A percentile compares a stretch with the other conserved stretches of the same genome.
These are phyloP conservation scores for Papilionanthe hybrid DNA, from an alignment of 116 monocot species.

Conservation along the genomic window DNA sequence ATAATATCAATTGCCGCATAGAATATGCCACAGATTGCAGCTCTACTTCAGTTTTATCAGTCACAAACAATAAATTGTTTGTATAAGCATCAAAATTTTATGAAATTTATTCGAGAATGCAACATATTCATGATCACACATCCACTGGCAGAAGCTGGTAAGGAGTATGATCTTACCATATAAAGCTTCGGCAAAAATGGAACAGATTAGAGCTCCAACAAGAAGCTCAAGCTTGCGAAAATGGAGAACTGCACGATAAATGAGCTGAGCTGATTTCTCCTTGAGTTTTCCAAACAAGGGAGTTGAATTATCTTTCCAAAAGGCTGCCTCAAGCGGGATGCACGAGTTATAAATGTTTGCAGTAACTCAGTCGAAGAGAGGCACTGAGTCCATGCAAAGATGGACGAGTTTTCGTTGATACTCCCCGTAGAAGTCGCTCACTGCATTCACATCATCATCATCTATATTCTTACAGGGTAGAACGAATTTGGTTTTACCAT, in stretches of 20 bases:
- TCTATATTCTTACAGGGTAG: slow-evolving; percentile 60
- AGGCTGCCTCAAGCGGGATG: neutral
- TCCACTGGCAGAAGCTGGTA: too few species aligned
- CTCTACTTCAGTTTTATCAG: too few species aligned
- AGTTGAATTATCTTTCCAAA: neutral
- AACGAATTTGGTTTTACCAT: slow-evolving; percentile 24
- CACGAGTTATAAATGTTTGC: neutral
- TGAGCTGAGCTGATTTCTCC: neutral
- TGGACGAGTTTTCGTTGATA: slow-evolving; percentile 92
- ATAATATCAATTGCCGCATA: too few species aligned
- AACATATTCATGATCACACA: too few species aligned
- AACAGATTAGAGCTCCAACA: neutral
- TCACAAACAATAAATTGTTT: too few species aligned
- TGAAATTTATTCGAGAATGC: too few species aligned
- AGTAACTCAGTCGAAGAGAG: slow-evolving; percentile 44
- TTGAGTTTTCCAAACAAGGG: neutral
- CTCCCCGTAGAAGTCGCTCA: slow-evolving; percentile 78
- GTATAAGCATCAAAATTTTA: too few species aligned
- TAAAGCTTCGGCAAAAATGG: neutral
- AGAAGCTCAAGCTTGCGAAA: neutral
- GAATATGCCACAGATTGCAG: too few species aligned
- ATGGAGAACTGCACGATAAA: neutral
- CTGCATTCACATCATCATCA: slow-evolving; percentile 48
- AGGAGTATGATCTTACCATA: too few species aligned
- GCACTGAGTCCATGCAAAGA: slow-evolving; percentile 83